Base-by-base conservation (phyloP, 2,329 filamentous ascomycete genomes). In the Talaromyces piceae region DNA sequence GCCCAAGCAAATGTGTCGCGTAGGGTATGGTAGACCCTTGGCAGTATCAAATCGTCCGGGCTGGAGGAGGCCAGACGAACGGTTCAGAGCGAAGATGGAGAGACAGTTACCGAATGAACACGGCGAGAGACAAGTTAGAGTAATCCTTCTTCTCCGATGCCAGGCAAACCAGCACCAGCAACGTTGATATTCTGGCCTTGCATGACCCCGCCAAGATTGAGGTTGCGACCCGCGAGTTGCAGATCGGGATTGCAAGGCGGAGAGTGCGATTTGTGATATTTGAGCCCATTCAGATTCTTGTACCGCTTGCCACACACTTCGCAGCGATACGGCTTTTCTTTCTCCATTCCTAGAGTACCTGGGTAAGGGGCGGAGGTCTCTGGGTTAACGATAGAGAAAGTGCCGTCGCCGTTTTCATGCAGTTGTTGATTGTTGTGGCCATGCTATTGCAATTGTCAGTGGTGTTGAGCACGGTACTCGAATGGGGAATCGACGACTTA, bases 341-440 rank as follows among this genome's bases (percentile, higher is more conserved):
- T 98, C 73, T 98, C 93, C 93, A 98, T 98, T n/a, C 93, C 93
- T 30, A 95, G 77, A 1, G 93, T 97, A 27, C 93, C 93, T 0
- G 93, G 93, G 58, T 97, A 98, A 0, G 93, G 93, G 1, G 89
- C 82, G 25, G 88, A 93, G 0, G 93, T 97, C 64, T 95, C 88
- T 0, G 93, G 93, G 61, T 98, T 95, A 47, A 98, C 91, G 59
- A 98, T 98, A 0, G 91, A 97, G 67, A 95, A 97, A 2, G 93
- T 96, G 47, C 93, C 93, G 63, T 98, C 93, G 13, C 88, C 87
- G 62, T 98, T 98, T 68, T 96, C 91, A 65, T 96, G 91, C 54
- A 98, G 78, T 67, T 95, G 89, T 67, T 98, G 93, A 56, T 91
- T 97, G 64, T 94, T 90, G 68, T 98, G 93, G 16, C 93, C 93